phyloP scores from a whole-genome alignment of 2,329 filamentous ascomycete species.

The Talaromyces rugulosus region DNA sequence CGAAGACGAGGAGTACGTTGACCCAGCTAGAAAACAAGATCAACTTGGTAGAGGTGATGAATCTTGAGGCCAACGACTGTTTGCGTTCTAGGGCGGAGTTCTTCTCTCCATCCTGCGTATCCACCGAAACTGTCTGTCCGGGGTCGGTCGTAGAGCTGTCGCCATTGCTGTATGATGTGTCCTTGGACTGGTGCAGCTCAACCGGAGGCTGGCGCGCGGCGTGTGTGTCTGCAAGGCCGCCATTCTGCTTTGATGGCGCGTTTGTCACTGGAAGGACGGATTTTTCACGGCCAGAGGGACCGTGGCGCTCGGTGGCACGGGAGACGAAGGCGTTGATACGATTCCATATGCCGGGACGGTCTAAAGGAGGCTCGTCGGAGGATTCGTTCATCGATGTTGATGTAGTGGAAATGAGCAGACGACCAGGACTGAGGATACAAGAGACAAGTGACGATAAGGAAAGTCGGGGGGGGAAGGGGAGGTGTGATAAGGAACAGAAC shows the following conservation, averaged over 20 bases:
- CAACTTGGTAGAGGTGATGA: constrained; percentile 52
- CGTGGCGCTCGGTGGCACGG: constrained; percentile 25
- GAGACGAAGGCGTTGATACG: constrained; percentile 39
- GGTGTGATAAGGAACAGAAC: not conserved
- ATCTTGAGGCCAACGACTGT: constrained; percentile 46
- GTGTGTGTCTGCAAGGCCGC: not conserved
- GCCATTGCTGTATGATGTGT: constrained; percentile 1
- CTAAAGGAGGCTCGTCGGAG: constrained; percentile 49
- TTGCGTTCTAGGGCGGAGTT: constrained; percentile 48
- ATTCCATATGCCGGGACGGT: constrained; percentile 49
- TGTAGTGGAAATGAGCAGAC: not conserved
- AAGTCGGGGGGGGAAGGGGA: not conserved
- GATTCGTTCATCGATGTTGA: constrained; percentile 51
- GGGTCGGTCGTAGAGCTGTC: constrained; percentile 10
- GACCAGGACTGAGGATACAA: not conserved
- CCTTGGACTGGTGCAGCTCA: not conserved
- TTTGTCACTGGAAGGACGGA: constrained; percentile 14
- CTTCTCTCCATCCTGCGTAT: constrained; percentile 49
- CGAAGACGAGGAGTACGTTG: constrained; percentile 29
- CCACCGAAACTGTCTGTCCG: constrained; percentile 36
- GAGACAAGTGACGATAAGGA: not conserved
- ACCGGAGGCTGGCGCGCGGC: not conserved
- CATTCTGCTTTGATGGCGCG: not conserved
- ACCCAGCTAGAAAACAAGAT: constrained; percentile 55
- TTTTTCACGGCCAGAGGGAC: constrained; percentile 21